Conservation (phyloP, 2,329 filamentous ascomycete species). For the Catunica adiposa region DNA sequence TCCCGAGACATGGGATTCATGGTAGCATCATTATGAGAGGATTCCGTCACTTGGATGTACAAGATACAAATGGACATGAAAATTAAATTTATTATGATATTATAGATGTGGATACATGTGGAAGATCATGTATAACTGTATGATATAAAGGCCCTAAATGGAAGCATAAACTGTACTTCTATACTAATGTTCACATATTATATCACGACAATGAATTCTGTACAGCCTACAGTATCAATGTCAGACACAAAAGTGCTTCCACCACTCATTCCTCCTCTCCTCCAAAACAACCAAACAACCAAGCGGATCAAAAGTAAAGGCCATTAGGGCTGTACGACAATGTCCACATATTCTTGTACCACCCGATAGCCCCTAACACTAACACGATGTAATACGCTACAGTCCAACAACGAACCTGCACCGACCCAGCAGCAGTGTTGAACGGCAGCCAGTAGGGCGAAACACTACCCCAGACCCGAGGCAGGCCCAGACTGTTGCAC, state of each 20-base stretch:
- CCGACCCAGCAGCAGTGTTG: conserved; percentile 17
- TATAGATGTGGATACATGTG: too few relatives aligned
- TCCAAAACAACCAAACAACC: background rate
- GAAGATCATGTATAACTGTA: too few relatives aligned
- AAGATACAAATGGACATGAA: too few relatives aligned
- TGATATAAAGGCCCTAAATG: background rate
- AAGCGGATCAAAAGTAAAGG: conserved; percentile 2
- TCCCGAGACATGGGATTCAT: background rate
- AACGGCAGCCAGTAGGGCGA: conserved; percentile 31
- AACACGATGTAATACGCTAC: conserved; percentile 65
- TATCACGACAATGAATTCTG: too few relatives aligned
- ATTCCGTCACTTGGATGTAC: background rate
- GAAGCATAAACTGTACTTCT: too few relatives aligned
- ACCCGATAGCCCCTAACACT: conserved; percentile 51
- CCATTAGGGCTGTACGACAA: conserved; percentile 42
- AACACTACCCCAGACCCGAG: conserved; percentile 67
- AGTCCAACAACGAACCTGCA: conserved; percentile 40
- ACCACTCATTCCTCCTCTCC: background rate
- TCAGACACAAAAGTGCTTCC: too few relatives aligned
- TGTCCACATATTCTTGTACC: conserved; percentile 53
- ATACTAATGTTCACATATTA: too few relatives aligned
- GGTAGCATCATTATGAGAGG: background rate
- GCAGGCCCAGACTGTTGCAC: conserved; percentile 85
- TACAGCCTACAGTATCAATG: too few relatives aligned
- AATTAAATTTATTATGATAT: too few relatives aligned